These are phyloP conservation scores for Sporothrix humicola DNA, from an alignment of 2,329 filamentous ascomycete genomes.

Conservation along the genomic window DNA sequence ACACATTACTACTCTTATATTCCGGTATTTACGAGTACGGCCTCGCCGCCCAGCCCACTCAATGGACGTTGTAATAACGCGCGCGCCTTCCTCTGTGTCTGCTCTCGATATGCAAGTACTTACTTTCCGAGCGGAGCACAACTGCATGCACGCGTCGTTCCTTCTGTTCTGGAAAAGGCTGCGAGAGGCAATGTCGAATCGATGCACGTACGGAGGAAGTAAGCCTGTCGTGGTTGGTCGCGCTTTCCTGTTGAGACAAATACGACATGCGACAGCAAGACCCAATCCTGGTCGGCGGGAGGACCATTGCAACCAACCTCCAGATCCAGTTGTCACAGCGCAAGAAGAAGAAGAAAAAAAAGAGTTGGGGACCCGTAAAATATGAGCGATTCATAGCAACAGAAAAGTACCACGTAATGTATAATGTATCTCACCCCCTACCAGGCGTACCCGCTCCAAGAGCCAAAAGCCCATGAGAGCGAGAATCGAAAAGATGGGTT, in stretches of 20 bases:
- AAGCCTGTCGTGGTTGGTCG: background rate
- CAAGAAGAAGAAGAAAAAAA: background rate
- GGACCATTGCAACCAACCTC: constrained; percentile 10
- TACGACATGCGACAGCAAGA: background rate
- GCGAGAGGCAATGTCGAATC: background rate
- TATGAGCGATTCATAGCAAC: background rate
- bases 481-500: constrained; percentile 23
- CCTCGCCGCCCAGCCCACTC: background rate
- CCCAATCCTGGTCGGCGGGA: constrained; percentile 3
- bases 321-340: background rate
- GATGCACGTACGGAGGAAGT: background rate
- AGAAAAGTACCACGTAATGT: constrained; percentile 11
- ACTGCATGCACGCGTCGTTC: background rate
- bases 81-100: background rate
- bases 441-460: background rate
- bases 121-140: constrained; percentile 7
- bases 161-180: constrained; percentile 9
- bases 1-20: background rate
- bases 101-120: constrained; percentile 12
- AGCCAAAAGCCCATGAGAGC: background rate
- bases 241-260: constrained; percentile 17
- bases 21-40: background rate
- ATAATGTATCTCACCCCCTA: background rate
- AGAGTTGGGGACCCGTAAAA: constrained; percentile 24
- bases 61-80: background rate